Conservation (phyloP, 345 rosid genomes). For the Lepidium sativum region DNA sequence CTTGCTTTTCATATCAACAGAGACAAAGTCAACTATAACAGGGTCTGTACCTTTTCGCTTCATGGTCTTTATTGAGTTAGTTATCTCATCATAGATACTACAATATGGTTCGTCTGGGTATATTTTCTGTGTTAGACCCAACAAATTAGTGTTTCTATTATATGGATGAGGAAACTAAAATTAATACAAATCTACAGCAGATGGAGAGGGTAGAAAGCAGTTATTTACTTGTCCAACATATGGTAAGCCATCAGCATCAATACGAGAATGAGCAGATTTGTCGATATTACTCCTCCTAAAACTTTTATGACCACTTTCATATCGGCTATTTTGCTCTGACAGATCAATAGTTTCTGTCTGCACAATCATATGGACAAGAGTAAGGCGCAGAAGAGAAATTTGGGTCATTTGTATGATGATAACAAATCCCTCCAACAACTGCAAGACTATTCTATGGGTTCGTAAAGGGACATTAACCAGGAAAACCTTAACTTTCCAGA, state of each 20-base stretch:
- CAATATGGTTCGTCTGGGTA: constrained; percentile 64
- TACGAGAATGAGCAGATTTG: constrained; percentile 38
- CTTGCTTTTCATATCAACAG: constrained; percentile 68
- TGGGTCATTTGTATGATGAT: not conserved
- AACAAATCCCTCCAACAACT: not conserved
- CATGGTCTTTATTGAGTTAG: constrained; percentile 30
- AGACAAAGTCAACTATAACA: constrained; percentile 67
- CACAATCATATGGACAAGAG: constrained; percentile 8
- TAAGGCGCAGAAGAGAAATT: not conserved
- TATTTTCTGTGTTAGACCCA: constrained; percentile 43
- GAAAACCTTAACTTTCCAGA: not conserved
- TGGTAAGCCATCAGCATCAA: constrained; percentile 93
- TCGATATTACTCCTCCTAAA: constrained; percentile 54
- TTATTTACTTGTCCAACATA: constrained; percentile 78
- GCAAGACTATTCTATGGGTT: not conserved
- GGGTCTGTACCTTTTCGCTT: constrained; percentile 67
- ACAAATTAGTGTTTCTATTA: not conserved
- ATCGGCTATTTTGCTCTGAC: constrained; percentile 45
- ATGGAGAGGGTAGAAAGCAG: not conserved
- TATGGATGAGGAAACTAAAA: not conserved
- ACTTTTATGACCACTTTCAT: constrained; percentile 32
- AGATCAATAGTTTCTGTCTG: constrained; percentile 91
- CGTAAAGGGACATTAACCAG: not conserved
- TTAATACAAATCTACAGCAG: not conserved
- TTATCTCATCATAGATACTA: constrained; percentile 49